Evolutionary conservation across 345 rosid genomes (phyloP).

Genomic region (Aquilaria sinensis): DNA sequence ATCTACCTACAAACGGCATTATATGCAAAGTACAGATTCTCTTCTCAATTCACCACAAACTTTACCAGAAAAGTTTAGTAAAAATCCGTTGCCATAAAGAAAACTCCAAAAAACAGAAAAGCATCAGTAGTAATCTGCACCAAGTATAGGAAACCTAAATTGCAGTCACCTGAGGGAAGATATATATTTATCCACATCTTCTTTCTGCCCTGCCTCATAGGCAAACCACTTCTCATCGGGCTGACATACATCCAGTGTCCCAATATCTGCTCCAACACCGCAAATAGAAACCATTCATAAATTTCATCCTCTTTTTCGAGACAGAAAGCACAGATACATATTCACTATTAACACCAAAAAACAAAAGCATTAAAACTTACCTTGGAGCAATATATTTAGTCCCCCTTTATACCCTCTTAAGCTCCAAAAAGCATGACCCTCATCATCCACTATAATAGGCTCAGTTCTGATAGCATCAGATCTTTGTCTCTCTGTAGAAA

Average conservation of each 20-base stretch:
- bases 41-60: too few relatives aligned
- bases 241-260: slow-evolving; percentile 23
- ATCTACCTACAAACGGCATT: too few relatives aligned
- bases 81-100: too few relatives aligned
- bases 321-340: slow-evolving; percentile 1
- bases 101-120: too few relatives aligned
- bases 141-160: background rate
- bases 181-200: slow-evolving; percentile 53
- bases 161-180: slow-evolving; percentile 33
- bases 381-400: slow-evolving; percentile 60
- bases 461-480: slow-evolving; percentile 66
- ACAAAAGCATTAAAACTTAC: slow-evolving; percentile 26
- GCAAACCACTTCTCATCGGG: slow-evolving; percentile 55
- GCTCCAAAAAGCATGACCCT: slow-evolving; percentile 63
- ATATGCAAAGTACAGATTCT: too few relatives aligned
- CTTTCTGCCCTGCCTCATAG: slow-evolving; percentile 49
- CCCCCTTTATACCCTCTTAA: slow-evolving; percentile 34
- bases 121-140: too few relatives aligned
- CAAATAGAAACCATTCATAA: background rate
- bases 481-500: slow-evolving; percentile 34
- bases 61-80: too few relatives aligned
- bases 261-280: slow-evolving; percentile 33
- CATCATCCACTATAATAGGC: slow-evolving; percentile 38
- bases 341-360: slow-evolving; percentile 2
- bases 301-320: too few relatives aligned